Conservation (phyloP, 306 rosid species). For the Cicer chorassanicum region DNA sequence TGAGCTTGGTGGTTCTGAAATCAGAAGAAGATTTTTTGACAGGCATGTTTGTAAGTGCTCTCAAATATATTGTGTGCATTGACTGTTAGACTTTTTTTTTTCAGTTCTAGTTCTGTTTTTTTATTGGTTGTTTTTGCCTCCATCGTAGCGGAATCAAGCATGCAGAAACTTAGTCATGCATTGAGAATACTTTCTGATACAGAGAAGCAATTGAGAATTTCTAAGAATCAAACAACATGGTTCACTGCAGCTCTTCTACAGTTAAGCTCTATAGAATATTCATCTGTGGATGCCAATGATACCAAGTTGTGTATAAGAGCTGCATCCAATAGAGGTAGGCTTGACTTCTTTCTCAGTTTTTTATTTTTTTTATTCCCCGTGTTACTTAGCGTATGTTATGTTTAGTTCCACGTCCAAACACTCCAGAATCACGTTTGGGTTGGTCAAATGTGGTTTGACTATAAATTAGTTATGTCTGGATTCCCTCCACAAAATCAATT, state of each 20-base stretch:
- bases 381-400: background rate
- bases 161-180: constrained; percentile 75
- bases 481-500: background rate
- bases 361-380: background rate
- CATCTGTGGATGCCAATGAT: constrained; percentile 56
- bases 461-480: background rate
- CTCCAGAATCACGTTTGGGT: background rate
- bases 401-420: background rate
- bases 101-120: constrained; percentile 23
- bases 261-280: constrained; percentile 65
- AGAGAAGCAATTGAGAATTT: constrained; percentile 79
- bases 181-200: constrained; percentile 79
- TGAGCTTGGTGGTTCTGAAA: constrained; percentile 62
- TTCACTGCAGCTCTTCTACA: constrained; percentile 87
- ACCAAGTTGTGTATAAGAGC: constrained; percentile 52
- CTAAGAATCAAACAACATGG: constrained; percentile 89
- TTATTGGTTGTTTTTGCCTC: constrained; percentile 39
- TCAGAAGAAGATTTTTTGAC: constrained; percentile 54
- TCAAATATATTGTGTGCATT: background rate
- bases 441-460: background rate
- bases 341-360: constrained; percentile 17
- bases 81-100: constrained; percentile 12
- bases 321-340: constrained; percentile 54
- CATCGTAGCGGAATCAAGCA: constrained; percentile 63
- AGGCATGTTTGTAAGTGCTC: constrained; percentile 64